A percentile compares a stretch with the other conserved stretches of the same genome.
Evolutionary conservation across 257 asterid species (phyloP).

Genomic region (Phtheirospermum japonicum): DNA sequence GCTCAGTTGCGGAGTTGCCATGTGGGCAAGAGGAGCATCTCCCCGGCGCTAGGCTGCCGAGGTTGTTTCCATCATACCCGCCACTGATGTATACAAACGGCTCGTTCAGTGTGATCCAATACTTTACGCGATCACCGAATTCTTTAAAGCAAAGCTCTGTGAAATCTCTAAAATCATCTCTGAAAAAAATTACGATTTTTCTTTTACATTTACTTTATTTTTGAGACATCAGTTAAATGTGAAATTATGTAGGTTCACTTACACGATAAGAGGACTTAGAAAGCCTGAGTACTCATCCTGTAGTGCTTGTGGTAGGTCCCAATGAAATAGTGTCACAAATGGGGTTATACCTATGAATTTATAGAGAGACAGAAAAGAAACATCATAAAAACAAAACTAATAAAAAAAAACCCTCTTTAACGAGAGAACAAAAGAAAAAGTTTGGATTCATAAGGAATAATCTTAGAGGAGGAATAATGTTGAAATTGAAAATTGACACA

Average conservation of each 20-base stretch:
- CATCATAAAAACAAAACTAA: too few relatives aligned
- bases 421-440: too few relatives aligned
- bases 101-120: constrained; percentile 61
- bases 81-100: constrained; percentile 26
- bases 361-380: too few relatives aligned
- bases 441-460: too few relatives aligned
- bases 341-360: constrained; percentile 60
- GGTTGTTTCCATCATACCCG: constrained; percentile 46
- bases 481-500: too few relatives aligned
- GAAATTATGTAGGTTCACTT: too few relatives aligned
- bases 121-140: constrained; percentile 61
- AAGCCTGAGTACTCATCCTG: constrained; percentile 73
- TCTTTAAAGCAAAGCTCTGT: constrained; percentile 49
- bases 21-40: constrained; percentile 48
- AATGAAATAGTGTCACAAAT: constrained; percentile 56
- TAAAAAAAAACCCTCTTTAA: too few relatives aligned
- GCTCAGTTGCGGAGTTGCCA: constrained; percentile 58
- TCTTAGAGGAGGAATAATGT: too few relatives aligned
- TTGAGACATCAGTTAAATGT: too few relatives aligned
- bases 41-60: constrained; percentile 46
- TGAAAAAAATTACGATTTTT: too few relatives aligned
- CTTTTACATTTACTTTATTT: too few relatives aligned
- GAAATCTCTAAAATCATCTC: constrained; percentile 51
- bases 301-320: constrained; percentile 78
- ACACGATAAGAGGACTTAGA: constrained; percentile 30